Evolutionary conservation across 2,329 filamentous ascomycete species (phyloP).

Genomic region (Neonectria punicea): DNA sequence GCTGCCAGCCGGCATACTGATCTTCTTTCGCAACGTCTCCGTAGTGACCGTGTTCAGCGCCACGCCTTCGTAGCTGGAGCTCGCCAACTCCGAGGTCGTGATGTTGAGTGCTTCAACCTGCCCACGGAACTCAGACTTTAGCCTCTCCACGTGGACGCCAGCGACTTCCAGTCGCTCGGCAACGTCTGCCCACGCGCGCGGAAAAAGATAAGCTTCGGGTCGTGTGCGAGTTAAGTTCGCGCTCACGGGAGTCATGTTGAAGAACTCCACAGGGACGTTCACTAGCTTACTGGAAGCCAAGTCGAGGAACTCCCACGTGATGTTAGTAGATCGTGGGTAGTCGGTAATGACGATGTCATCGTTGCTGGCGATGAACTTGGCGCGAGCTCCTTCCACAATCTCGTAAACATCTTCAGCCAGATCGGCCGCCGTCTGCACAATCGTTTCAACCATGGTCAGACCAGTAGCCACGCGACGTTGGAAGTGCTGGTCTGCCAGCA

Average conservation of each 20-base stretch:
- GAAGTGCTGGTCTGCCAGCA: constrained; percentile 46
- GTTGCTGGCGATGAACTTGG: constrained; percentile 36
- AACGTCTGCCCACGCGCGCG: constrained; percentile 37
- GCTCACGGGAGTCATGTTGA: constrained; percentile 38
- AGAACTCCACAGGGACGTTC: constrained; percentile 37
- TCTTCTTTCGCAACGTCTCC: constrained; percentile 24
- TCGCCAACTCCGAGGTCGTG: constrained; percentile 26
- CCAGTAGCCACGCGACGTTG: constrained; percentile 45
- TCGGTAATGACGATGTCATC: constrained; percentile 44
- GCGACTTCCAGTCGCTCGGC: constrained; percentile 38
- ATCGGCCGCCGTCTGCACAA: constrained; percentile 42
- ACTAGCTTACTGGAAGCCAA: constrained; percentile 38
- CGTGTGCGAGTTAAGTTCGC: constrained; percentile 41
- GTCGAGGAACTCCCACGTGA: constrained; percentile 43
- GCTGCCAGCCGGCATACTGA: constrained; percentile 40
- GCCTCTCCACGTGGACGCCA: constrained; percentile 37
- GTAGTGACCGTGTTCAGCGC: constrained; percentile 39
- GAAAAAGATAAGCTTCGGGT: constrained; percentile 44
- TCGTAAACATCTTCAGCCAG: constrained; percentile 32
- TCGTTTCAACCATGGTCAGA: constrained; percentile 38
- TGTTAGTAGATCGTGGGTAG: constrained; percentile 30
- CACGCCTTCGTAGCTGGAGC: constrained; percentile 37
- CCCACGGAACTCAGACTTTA: constrained; percentile 34
- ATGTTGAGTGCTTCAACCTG: constrained; percentile 40
- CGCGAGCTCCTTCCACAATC: constrained; percentile 35